Evolutionary conservation across 768 basidiomycete species (phyloP).

Genomic region (Lactarius vividus): DNA sequence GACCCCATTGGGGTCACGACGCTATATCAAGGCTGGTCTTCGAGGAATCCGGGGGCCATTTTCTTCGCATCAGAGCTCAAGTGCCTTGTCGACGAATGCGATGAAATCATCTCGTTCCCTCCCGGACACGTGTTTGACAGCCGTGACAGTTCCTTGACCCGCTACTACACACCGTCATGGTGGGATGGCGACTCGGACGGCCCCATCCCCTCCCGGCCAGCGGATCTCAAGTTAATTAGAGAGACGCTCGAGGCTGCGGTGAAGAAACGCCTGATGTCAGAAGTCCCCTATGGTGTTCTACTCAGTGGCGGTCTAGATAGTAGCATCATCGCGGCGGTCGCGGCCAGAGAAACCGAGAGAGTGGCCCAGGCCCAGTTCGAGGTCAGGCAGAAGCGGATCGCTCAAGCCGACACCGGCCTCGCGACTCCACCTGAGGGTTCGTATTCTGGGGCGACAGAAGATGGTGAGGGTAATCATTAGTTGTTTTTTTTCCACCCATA

Average conservation of each 20-base stretch:
- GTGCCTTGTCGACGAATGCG: constrained; percentile 85
- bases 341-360: constrained; percentile 92
- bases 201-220: constrained; percentile 55
- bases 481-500: not conserved
- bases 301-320: constrained; percentile 95
- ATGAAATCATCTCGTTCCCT: constrained; percentile 92
- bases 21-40: constrained; percentile 95
- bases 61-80: constrained; percentile 98
- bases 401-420: constrained; percentile 53
- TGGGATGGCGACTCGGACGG: constrained; percentile 78
- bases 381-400: constrained; percentile 57
- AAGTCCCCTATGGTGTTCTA: constrained; percentile 97
- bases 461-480: constrained; percentile 41
- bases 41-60: constrained; percentile 72
- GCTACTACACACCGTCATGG: constrained; percentile 91
- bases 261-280: constrained; percentile 93
- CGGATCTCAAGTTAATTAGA: constrained; percentile 68
- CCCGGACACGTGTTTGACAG: constrained; percentile 98
- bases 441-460: constrained; percentile 45
- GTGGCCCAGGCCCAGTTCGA: constrained; percentile 77
- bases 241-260: constrained; percentile 89
- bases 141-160: constrained; percentile 65
- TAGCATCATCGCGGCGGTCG: constrained; percentile 93
- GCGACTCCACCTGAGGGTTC: constrained; percentile 45
- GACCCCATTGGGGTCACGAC: constrained; percentile 98